Percentiles rank a stretch among this genome's conserved stretches.
These are phyloP conservation scores for Ustilago bromivora DNA, from an alignment of 1,284 basidiomycete species.

Conservation along the genomic window DNA sequence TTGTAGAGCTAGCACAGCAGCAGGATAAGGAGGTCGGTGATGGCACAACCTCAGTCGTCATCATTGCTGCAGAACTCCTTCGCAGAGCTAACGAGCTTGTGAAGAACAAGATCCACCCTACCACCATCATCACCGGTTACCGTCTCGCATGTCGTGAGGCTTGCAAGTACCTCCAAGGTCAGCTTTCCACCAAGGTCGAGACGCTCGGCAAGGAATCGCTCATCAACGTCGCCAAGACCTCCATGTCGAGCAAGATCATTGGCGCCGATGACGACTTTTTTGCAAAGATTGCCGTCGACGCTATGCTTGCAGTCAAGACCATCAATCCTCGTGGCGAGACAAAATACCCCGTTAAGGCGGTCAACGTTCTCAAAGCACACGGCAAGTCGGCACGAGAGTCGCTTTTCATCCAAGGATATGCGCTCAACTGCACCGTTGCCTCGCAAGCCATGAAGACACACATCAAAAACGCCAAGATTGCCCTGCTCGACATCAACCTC, in stretches of 20 bases:
- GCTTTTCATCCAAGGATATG: slow-evolving; percentile 94
- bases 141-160: slow-evolving; percentile 96
- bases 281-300: slow-evolving; percentile 97
- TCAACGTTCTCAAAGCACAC: slow-evolving; percentile 99
- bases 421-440: slow-evolving; percentile 97
- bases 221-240: slow-evolving; percentile 97
- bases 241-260: slow-evolving; percentile 99
- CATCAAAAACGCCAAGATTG: slow-evolving; percentile 93
- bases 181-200: slow-evolving; percentile 95
- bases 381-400: slow-evolving; percentile 96
- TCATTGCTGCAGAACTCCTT: slow-evolving; percentile 94
- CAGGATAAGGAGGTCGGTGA: slow-evolving; percentile 99
- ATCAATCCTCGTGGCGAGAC: slow-evolving; percentile 94
- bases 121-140: slow-evolving; percentile 99
- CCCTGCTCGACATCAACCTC: slow-evolving; percentile 97
- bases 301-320: slow-evolving; percentile 97
- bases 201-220: slow-evolving; percentile 88
- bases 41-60: slow-evolving; percentile 98
- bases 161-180: slow-evolving; percentile 97
- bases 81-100: slow-evolving; percentile 97
- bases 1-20: slow-evolving; percentile 98
- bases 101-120: slow-evolving; percentile 98
- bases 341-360: slow-evolving; percentile 99
- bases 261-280: slow-evolving; percentile 98
- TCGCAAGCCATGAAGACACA: slow-evolving; percentile 99